phyloP scores from a whole-genome alignment of 1,284 basidiomycete genomes.

The Tetrapyrgos nigripes region DNA sequence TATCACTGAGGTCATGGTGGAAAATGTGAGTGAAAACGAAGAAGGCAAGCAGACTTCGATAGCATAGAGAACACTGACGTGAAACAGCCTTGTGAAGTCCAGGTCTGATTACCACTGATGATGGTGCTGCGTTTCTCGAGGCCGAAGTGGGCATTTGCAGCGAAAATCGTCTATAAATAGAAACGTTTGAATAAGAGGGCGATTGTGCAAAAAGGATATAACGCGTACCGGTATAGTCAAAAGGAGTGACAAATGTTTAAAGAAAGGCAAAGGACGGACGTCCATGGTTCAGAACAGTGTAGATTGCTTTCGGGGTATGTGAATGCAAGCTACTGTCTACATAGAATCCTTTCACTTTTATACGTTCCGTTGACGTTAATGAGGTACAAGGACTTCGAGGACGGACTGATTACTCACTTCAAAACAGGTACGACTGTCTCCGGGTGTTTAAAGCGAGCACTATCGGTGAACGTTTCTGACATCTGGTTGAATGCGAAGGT shows the following conservation, averaged over 20 bases:
- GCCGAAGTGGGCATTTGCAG: not conserved
- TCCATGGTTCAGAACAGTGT: not conserved
- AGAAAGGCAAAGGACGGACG: not conserved
- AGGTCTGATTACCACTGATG: constrained; percentile 14
- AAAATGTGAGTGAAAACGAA: not conserved
- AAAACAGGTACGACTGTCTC: not conserved
- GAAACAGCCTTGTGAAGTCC: constrained; percentile 43
- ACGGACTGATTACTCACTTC: not conserved
- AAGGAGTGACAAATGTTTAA: not conserved
- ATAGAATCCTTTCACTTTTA: too few species aligned
- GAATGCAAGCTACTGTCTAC: not conserved
- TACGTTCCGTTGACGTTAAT: too few species aligned
- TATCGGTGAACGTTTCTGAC: too few species aligned
- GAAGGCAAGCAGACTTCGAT: not conserved
- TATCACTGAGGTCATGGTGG: too few species aligned
- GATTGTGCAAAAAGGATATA: too few species aligned
- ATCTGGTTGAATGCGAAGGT: too few species aligned
- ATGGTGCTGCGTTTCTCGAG: not conserved
- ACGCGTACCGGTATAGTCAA: not conserved
- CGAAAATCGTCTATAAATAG: too few species aligned
- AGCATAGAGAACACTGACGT: constrained; percentile 18
- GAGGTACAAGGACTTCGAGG: too few species aligned
- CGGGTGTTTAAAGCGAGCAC: too few species aligned
- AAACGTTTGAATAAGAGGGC: too few species aligned
- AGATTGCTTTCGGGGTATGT: not conserved